Percentiles rank a stretch among this genome's conserved stretches.
Conservation (phyloP, 306 rosid species). For the Benincasa hispida region DNA sequence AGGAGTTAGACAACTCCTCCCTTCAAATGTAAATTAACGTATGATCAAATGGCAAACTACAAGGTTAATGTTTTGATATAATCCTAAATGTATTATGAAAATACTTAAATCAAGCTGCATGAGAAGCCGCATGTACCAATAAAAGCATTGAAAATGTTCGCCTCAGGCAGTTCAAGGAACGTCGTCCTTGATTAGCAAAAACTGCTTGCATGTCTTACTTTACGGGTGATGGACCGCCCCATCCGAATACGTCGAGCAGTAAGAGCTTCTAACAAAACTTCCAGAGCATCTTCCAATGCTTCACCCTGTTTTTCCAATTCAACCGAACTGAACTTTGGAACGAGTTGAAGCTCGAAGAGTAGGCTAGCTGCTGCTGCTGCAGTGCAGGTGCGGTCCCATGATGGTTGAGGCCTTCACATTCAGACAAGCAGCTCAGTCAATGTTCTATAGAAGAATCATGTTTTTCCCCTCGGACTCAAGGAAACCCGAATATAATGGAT, state of each 20-base stretch:
- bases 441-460: not conserved
- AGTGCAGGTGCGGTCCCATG: constrained; percentile 95
- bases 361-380: constrained; percentile 76
- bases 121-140: not conserved
- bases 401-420: constrained; percentile 74
- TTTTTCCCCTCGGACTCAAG: not conserved
- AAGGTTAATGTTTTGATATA: not conserved
- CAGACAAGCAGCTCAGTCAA: not conserved
- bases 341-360: constrained; percentile 62
- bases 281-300: constrained; percentile 51
- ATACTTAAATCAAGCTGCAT: not conserved
- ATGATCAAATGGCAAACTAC: not conserved
- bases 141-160: not conserved
- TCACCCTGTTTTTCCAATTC: constrained; percentile 57
- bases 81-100: not conserved
- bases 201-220: constrained; percentile 41
- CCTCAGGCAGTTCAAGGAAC: not conserved
- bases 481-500: not conserved
- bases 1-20: not conserved
- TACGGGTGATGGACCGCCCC: constrained; percentile 87
- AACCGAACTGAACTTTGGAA: constrained; percentile 36
- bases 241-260: constrained; percentile 70
- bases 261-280: constrained; percentile 56
- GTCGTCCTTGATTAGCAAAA: constrained; percentile 8
- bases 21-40: not conserved